Evolutionary conservation across 768 basidiomycete species (phyloP), one percentile per base, ranked within the genome.

Genomic region (Astraeus odoratus): DNA sequence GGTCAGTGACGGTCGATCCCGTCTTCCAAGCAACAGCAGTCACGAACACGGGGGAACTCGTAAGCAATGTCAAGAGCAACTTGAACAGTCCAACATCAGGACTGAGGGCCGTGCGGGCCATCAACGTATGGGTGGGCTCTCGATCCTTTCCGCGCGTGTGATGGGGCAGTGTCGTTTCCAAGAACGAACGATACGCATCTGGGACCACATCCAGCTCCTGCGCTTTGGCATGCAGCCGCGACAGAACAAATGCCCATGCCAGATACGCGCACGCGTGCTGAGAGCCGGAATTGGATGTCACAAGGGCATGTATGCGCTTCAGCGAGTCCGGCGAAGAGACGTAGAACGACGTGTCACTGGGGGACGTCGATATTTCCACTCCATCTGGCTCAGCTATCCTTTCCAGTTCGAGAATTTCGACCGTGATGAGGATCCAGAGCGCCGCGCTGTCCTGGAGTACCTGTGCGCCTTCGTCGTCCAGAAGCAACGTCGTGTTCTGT

Each of bases 181-280:
- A 71, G 61, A 87, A 79, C 3, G 66, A 47, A 23, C 66, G 69
- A 60, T 81, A 85, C 12, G 74, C 57, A 13, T 71, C 60, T 16
- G 81, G 80, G 26, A 82, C 60, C 47, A 77, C 73, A 51, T 74
- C 69, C 55, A 70, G 52, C 39, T 74, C 63, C n/a, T 53, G 44
- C 1, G 72, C 76, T 42, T 72, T 69, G 10, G 67, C 57, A 16
- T 69, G 59, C n/a, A 87, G 58, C 25, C 80, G 74, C 9, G 81
- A 82, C 3, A 95, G 74, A 1, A 93, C 77, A 56, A 82, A 89
- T 0, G 91, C 74, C 94, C 94, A 97, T 0, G 81, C 82, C 5
- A 93, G 69, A 53, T 86, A 84, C 4, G 83, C 74, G 51, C 82
- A 81, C 0, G 78, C 72, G 55, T 81, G 80, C 51, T 86, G 82